Evolutionary conservation across 2,329 filamentous ascomycete species (phyloP).

Genomic region (Pyricularia sp.): DNA sequence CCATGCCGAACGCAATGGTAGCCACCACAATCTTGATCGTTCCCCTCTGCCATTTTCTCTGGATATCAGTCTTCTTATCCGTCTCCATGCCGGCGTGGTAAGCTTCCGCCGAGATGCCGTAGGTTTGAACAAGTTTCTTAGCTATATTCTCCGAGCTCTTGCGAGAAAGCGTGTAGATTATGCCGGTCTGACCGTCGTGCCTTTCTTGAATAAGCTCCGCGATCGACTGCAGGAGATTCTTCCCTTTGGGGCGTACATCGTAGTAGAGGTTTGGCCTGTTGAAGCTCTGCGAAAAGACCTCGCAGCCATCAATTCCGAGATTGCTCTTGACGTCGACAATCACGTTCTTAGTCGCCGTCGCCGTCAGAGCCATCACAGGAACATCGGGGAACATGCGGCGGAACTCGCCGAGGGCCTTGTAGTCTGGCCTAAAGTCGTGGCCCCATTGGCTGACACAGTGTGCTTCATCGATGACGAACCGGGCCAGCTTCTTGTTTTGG

Average conservation of each 20-base stretch:
- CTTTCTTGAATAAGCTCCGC: slow-evolving; percentile 59
- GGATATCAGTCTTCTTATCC: slow-evolving; percentile 59
- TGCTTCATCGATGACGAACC: slow-evolving; percentile 96
- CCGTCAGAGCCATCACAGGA: slow-evolving; percentile 89
- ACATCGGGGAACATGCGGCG: slow-evolving; percentile 65
- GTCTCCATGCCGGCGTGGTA: slow-evolving; percentile 77
- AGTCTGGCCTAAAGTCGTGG: slow-evolving; percentile 94
- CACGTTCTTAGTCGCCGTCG: slow-evolving; percentile 89
- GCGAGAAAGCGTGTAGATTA: slow-evolving; percentile 86
- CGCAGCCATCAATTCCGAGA: slow-evolving; percentile 69
- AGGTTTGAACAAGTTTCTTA: slow-evolving; percentile 46
- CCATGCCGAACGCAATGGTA: slow-evolving; percentile 98
- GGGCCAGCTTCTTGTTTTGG: slow-evolving; percentile 61
- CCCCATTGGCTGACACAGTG: slow-evolving; percentile 99
- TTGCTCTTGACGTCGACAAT: slow-evolving; percentile 88
- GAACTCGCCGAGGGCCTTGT: slow-evolving; percentile 74
- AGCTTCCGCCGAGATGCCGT: slow-evolving; percentile 65
- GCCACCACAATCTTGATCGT: slow-evolving; percentile 83
- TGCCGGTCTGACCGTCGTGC: slow-evolving; percentile 69
- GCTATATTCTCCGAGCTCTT: slow-evolving; percentile 78
- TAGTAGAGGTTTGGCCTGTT: slow-evolving; percentile 94
- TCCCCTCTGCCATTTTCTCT: slow-evolving; percentile 75
- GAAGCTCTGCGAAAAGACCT: slow-evolving; percentile 85
- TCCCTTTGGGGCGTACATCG: slow-evolving; percentile 66
- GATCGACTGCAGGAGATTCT: slow-evolving; percentile 43